Percentiles rank a stretch among this genome's conserved stretches.
Conservation (phyloP, 2,329 filamentous ascomycete species). For the Aureobasidium uvarum region DNA sequence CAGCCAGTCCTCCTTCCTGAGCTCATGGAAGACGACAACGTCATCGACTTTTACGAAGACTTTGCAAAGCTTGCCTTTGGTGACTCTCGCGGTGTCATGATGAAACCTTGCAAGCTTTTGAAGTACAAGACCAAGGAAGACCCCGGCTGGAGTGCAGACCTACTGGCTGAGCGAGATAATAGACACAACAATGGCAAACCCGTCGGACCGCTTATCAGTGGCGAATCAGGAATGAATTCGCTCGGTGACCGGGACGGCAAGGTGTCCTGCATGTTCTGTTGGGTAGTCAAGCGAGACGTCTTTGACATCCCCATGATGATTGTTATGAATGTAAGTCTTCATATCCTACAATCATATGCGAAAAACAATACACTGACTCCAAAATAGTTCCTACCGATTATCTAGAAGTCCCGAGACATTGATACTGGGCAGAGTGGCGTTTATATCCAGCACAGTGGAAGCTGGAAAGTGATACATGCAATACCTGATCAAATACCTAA, state of each 20-base stretch:
- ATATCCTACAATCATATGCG: not conserved
- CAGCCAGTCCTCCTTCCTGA: constrained; percentile 90
- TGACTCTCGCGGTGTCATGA: constrained; percentile 81
- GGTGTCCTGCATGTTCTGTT: constrained; percentile 93
- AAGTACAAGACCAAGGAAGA: constrained; percentile 80
- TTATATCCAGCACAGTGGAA: not conserved
- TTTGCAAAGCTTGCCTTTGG: constrained; percentile 91
- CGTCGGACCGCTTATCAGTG: constrained; percentile 45
- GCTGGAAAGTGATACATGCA: constrained; percentile 7
- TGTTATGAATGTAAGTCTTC: constrained; percentile 84
- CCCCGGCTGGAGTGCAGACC: constrained; percentile 35
- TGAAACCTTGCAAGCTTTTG: constrained; percentile 77
- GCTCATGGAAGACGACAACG: constrained; percentile 87
- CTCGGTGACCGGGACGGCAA: constrained; percentile 81
- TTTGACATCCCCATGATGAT: constrained; percentile 99
- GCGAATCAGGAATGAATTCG: constrained; percentile 75
- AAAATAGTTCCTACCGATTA: constrained; percentile 28
- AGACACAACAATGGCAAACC: constrained; percentile 33
- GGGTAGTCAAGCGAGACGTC: constrained; percentile 93
- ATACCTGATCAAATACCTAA: not conserved
- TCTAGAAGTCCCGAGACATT: constrained; percentile 6
- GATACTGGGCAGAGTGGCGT: not conserved
- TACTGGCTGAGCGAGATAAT: constrained; percentile 28
- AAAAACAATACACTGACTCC: not conserved
- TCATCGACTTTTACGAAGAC: constrained; percentile 93